Conservation (phyloP, 345 rosid species). For the Lumnitzera racemosa region DNA sequence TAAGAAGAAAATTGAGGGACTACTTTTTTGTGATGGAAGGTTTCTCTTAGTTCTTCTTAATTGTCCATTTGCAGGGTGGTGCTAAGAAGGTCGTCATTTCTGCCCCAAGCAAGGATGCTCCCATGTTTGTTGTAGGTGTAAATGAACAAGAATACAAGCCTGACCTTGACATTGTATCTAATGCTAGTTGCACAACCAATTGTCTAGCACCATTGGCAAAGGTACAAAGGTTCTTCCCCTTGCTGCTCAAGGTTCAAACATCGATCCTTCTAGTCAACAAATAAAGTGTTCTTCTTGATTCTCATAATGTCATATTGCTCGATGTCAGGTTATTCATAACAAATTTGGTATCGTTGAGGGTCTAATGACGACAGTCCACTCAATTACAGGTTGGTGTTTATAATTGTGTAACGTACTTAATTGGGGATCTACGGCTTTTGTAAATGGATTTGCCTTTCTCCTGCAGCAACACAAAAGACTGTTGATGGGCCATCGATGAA, state of each 20-base stretch:
- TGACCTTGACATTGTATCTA: conserved; percentile 25
- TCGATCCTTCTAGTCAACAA: background rate
- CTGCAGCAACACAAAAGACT: conserved; percentile 28
- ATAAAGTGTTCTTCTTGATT: background rate
- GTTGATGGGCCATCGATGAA: conserved; percentile 39
- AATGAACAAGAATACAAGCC: conserved; percentile 28
- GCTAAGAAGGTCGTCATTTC: conserved; percentile 36
- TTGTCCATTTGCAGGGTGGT: conserved; percentile 19
- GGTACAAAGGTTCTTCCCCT: conserved; percentile 2
- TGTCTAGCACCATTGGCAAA: conserved; percentile 35
- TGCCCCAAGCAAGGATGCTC: conserved; percentile 37
- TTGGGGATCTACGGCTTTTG: background rate
- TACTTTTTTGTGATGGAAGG: too few relatives aligned
- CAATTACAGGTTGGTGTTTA: conserved; percentile 23
- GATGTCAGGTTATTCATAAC: conserved; percentile 21
- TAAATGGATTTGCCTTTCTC: background rate
- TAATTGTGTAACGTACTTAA: background rate
- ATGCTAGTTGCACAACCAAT: conserved; percentile 37
- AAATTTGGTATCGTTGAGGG: conserved; percentile 34
- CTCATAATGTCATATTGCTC: background rate
- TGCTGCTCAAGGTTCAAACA: background rate
- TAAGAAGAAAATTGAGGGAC: too few relatives aligned
- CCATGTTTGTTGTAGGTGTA: conserved; percentile 36
- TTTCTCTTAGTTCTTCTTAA: background rate
- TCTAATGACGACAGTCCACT: conserved; percentile 38